These are phyloP conservation scores for Eurotiales sp. DNA, from an alignment of 2,329 filamentous ascomycete species.

Conservation along the genomic window DNA sequence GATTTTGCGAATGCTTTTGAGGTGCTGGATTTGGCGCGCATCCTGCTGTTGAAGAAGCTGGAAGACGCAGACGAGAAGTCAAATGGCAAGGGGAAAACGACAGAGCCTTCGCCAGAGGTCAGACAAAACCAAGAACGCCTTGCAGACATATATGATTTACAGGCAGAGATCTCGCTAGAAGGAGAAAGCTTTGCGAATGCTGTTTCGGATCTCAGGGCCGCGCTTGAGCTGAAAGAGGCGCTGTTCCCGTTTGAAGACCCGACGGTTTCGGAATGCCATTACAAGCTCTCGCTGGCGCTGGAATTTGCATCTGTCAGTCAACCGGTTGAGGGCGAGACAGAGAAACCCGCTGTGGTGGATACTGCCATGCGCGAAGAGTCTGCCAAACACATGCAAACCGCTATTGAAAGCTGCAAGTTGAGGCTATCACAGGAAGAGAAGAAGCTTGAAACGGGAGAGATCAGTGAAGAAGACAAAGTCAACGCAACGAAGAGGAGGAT, in stretches of 20 bases:
- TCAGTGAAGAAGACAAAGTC: constrained; percentile 39
- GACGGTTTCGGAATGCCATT: constrained; percentile 89
- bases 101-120: constrained; percentile 35
- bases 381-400: constrained; percentile 56
- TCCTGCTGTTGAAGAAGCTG: constrained; percentile 56
- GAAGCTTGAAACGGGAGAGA: constrained; percentile 34
- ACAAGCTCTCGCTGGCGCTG: constrained; percentile 89
- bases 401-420: constrained; percentile 56
- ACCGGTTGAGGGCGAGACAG: constrained; percentile 17
- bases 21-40: constrained; percentile 59
- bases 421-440: constrained; percentile 53
- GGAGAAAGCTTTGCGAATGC: constrained; percentile 88
- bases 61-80: constrained; percentile 44
- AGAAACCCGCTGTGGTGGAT: constrained; percentile 39
- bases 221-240: constrained; percentile 72
- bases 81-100: constrained; percentile 48
- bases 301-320: constrained; percentile 77
- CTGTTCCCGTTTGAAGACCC: constrained; percentile 78
- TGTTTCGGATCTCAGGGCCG: constrained; percentile 75
- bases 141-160: constrained; percentile 87
- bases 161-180: constrained; percentile 95
- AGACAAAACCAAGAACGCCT: constrained; percentile 76
- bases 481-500: constrained; percentile 46
- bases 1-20: constrained; percentile 64
- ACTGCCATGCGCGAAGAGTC: constrained; percentile 56